Evolutionary conservation across 352 stramenopile genomes (phyloP).

Genomic region (Phytophthora brassicae): DNA sequence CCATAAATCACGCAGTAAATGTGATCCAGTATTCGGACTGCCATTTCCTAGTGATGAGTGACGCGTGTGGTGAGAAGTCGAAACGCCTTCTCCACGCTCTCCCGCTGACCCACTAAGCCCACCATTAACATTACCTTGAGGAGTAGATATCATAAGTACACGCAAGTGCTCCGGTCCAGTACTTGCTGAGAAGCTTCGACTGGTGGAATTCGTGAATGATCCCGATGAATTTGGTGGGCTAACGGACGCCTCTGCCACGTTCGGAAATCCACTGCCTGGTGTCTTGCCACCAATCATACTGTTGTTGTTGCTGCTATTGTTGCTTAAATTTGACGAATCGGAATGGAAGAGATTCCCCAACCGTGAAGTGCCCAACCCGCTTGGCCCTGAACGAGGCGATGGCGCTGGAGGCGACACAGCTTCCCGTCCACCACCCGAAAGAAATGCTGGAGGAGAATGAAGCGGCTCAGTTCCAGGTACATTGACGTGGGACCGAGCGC

Average conservation of each 20-base stretch:
- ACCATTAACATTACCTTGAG: slow-evolving; percentile 20
- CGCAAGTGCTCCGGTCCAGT: slow-evolving; percentile 26
- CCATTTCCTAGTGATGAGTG: slow-evolving; percentile 34
- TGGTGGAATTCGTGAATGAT: slow-evolving; percentile 9
- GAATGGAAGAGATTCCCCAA: slow-evolving; percentile 51
- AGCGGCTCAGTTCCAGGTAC: slow-evolving; percentile 14
- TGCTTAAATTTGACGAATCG: slow-evolving; percentile 25
- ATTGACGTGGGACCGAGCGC: slow-evolving; percentile 33
- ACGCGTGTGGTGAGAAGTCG: slow-evolving; percentile 26
- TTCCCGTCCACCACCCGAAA: slow-evolving; percentile 24
- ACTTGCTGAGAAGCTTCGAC: slow-evolving; percentile 23
- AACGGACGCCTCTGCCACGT: slow-evolving; percentile 10
- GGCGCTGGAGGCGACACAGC: slow-evolving; percentile 23
- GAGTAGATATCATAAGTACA: slow-evolving; percentile 32
- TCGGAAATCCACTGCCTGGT: slow-evolving; percentile 9
- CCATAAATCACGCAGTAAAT: slow-evolving; percentile 80
- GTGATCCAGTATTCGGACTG: slow-evolving; percentile 44
- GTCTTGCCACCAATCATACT: slow-evolving; percentile 2
- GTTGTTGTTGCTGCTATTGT: slow-evolving; percentile 15
- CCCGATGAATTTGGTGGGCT: slow-evolving; percentile 34
- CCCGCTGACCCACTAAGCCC: slow-evolving; percentile 16
- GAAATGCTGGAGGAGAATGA: slow-evolving; percentile 22
- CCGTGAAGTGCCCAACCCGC: slow-evolving; percentile 24
- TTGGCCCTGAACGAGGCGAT: slow-evolving; percentile 17
- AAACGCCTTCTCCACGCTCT: slow-evolving; percentile 22